phyloP scores from a whole-genome alignment of 768 basidiomycete species.

The Chiua virens region DNA sequence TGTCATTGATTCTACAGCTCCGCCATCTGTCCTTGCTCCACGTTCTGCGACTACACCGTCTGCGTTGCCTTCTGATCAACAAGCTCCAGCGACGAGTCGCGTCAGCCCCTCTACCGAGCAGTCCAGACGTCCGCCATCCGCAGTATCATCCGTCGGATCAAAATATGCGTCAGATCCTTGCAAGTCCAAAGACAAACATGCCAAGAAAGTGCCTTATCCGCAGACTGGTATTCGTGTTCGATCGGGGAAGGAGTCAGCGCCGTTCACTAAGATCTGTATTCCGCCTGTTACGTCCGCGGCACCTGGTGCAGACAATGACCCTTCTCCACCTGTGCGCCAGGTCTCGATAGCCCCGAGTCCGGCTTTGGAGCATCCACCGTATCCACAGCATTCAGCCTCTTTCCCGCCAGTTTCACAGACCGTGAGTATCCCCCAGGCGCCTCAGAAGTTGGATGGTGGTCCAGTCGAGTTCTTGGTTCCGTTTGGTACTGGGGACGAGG shows the following conservation, averaged over 20 bases:
- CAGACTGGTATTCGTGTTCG: constrained; percentile 49
- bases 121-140: constrained; percentile 13
- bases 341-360: constrained; percentile 13
- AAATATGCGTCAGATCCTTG: constrained; percentile 17
- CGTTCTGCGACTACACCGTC: neutral
- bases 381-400: constrained; percentile 13
- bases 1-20: neutral
- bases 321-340: constrained; percentile 6
- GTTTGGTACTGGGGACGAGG: constrained; percentile 21
- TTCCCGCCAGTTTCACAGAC: constrained; percentile 9
- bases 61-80: neutral
- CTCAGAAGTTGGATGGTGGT: constrained; percentile 17
- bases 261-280: constrained; percentile 14
- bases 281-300: constrained; percentile 6
- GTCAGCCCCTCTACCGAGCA: constrained; percentile 12
- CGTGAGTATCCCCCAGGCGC: neutral
- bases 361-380: constrained; percentile 8
- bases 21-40: neutral
- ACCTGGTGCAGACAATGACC: constrained; percentile 12
- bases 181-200: constrained; percentile 41
- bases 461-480: constrained; percentile 25
- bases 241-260: constrained; percentile 34
- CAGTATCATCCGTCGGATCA: neutral
- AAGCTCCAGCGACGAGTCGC: neutral
- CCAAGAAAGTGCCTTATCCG: constrained; percentile 44